Evolutionary conservation across 345 rosid species (phyloP), one percentile per base, ranked within the genome.

Genomic region (Cardamine occulta): DNA sequence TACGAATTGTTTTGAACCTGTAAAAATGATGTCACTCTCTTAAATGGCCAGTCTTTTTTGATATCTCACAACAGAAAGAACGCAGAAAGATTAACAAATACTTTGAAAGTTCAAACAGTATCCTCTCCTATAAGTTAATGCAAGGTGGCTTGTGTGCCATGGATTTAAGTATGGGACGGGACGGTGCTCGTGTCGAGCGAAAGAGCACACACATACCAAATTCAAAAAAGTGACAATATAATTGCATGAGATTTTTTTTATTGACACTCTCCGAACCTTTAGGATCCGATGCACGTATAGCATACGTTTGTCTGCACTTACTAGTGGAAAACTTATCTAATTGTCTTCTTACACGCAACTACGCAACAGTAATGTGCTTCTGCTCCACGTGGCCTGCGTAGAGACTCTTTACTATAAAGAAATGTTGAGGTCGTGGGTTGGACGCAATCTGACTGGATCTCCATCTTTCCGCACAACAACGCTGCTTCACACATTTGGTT

Each of bases 401-500:
- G 37, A 74, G 66, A 47, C 32, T 66, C 7, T 32, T 45, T 45
- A 8, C 10, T 66, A 4, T 32, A 40, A 40, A 54, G 17, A 74
- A 44, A 66, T 24, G 66, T 56, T n/a, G 65, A 19, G 63, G 44
- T 63, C 35, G 77, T 63, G 72, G 49, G 7, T 73, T 42, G 64
- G 49, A 32, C 56, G 57, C 29, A 64, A 73, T 74, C 57, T 74
- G 66, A 74, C 73, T 66, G 44, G 66, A 66, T 74, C 78, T 74
- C 78, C 78, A 74, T 47, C 49, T 45, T 55, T 65, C 35, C 66
- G 18, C 55, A 19, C 40, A 39, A 37, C 40, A 62, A 72, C 32
- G 54, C 64, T 31, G 39, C 19, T 65, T 23, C 21, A 47, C 56
- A 45, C 23, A 14, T 74, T 34, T 29, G 21, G 63, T 52, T 63